Evolutionary conservation across 345 rosid species (phyloP).

Genomic region (Salix arbutifolia): DNA sequence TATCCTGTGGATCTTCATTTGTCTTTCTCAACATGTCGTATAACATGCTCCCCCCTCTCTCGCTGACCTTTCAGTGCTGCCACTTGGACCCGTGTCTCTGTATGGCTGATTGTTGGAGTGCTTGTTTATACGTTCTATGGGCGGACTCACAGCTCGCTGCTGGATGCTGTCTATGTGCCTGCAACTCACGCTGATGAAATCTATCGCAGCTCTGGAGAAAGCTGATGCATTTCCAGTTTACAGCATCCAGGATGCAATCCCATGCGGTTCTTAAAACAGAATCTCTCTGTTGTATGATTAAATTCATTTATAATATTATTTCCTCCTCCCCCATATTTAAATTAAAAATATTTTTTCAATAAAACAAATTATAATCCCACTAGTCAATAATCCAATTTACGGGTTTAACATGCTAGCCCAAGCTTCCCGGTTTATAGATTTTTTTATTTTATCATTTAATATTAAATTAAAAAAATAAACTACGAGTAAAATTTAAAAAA

Average conservation of each 20-base stretch:
- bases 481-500: too few species aligned
- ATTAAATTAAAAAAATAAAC: too few species aligned
- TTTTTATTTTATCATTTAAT: too few species aligned
- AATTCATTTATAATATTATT: not conserved
- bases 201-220: constrained; percentile 11
- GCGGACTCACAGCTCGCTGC: constrained; percentile 51
- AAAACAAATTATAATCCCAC: too few species aligned
- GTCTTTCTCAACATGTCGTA: not conserved
- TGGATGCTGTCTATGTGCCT: constrained; percentile 35
- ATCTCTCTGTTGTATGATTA: constrained; percentile 13
- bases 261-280: constrained; percentile 3
- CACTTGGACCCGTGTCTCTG: constrained; percentile 63
- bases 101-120: constrained; percentile 58
- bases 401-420: too few species aligned
- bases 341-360: too few species aligned
- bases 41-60: not conserved
- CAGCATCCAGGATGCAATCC: not conserved
- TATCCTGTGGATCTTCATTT: not conserved
- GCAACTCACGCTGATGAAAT: constrained; percentile 36
- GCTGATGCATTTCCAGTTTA: not conserved
- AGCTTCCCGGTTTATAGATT: too few species aligned
- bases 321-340: not conserved
- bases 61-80: constrained; percentile 42
- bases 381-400: too few species aligned
- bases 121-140: constrained; percentile 50